Conservation (phyloP, 2,329 filamentous ascomycete species). For the Paecilomyces variotii region DNA sequence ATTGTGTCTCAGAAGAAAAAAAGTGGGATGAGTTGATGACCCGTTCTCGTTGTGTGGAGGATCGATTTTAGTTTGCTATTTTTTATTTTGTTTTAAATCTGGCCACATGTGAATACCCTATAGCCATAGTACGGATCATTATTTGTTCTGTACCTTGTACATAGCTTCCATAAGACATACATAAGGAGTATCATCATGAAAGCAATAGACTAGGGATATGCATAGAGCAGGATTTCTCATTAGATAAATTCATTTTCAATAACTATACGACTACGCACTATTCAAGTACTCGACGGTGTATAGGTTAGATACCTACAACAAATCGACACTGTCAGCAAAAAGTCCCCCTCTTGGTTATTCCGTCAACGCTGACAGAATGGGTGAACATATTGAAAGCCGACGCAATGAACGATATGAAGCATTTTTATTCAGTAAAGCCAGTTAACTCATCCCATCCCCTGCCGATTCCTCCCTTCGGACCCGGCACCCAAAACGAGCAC, state of each 20-base stretch:
- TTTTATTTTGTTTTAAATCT: not conserved
- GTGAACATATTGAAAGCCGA: not conserved
- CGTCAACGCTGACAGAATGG: not conserved
- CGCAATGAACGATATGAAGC: not conserved
- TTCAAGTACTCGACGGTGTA: not conserved
- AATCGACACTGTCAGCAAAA: not conserved
- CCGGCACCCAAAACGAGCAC: slow-evolving; percentile 32
- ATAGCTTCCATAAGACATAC: not conserved
- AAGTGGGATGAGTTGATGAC: not conserved
- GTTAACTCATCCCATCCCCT: slow-evolving; percentile 38
- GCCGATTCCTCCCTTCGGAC: slow-evolving; percentile 19
- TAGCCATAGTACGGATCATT: not conserved
- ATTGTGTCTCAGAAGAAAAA: not conserved
- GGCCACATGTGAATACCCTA: not conserved
- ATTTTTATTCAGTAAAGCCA: slow-evolving; percentile 20
- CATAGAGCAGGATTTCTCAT: no score
- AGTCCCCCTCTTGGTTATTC: not conserved
- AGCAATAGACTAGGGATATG: no score
- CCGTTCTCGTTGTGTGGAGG: not conserved
- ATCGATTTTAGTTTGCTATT: not conserved
- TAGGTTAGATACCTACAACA: not conserved
- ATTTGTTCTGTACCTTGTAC: not conserved
- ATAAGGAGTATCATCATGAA: not conserved
- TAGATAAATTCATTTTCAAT: not conserved
- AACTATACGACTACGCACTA: not conserved